Base-by-base conservation (phyloP, 306 rosid species). In the Sicyos baderoa region DNA sequence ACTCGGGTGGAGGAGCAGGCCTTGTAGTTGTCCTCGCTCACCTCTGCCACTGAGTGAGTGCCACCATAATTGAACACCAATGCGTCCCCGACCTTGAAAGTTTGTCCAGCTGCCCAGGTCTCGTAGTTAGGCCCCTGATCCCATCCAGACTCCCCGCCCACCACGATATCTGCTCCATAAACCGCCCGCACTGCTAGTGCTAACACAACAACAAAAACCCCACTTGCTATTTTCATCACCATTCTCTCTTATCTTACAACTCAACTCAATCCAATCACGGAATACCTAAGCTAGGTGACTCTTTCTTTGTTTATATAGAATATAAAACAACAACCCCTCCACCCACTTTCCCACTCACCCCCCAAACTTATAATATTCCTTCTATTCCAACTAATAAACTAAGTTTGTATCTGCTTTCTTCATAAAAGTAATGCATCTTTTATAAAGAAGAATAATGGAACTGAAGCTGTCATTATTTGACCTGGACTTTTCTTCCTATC, bases 91-190 rank as follows among this genome's bases (percentile, higher is more conserved):
- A 81, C 86, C 0, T 1, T 51, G 82, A 90, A 86, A 7, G 77
- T 81, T 74, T 86, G 19, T 6, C 78, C 75, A 55, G 87, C 11
- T 65, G 81, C 27, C 95, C 95, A 90, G 19, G 73, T 10, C 19
- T 0, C 0, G 69, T 84, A 90, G 73, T 81, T 16, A 11, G 0
- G 7, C 0, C 21, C 5, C 7, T n/a, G 12, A 1, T 0, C 0
- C 97, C 97, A 90, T 18, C 88, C 88, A 4, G 3, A 0, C 21
- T 0, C 9, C 50, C 16, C 97, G 17, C 97, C 97, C 17, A 90
- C 95, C 5, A 18, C 62, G 75, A 60, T 49, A 9, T 83, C 76
- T 10, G 67, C 76, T 66, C 80, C 95, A 65, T 72, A 79, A 1
- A 75, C 97, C 13, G 66, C 66, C 9, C 84, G 82, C 15, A 76